Conservation (phyloP, 371 early-diverging fungal species). For the Mortierella sp. region DNA sequence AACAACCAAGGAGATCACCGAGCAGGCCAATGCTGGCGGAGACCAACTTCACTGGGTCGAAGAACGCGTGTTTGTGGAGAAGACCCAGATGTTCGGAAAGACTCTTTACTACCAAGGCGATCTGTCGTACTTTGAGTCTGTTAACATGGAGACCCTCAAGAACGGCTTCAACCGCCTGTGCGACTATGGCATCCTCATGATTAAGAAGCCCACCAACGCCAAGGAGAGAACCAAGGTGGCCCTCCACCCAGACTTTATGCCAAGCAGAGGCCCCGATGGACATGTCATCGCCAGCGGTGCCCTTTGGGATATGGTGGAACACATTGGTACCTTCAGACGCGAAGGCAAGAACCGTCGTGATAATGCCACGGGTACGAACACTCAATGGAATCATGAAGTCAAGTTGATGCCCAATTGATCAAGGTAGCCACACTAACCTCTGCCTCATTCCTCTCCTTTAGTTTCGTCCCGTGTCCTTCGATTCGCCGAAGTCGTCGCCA, state of each 20-base stretch:
- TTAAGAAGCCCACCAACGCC: conserved; percentile 45
- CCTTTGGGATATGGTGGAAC: conserved; percentile 87
- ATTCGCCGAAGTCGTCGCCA: conserved; percentile 61
- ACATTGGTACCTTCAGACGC: conserved; percentile 85
- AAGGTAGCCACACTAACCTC: background rate
- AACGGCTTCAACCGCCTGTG: conserved; percentile 80
- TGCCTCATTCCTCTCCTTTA: conserved; percentile 3
- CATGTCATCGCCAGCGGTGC: conserved; percentile 69
- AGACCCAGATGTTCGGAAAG: conserved; percentile 84
- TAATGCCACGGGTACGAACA: conserved; percentile 78
- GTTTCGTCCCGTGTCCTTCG: conserved; percentile 63
- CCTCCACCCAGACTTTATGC: conserved; percentile 68
- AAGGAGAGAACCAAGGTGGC: conserved; percentile 64
- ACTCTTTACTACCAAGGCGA: conserved; percentile 89
- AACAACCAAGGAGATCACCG: conserved; percentile 26
- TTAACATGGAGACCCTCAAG: conserved; percentile 88
- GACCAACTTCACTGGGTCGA: conserved; percentile 72
- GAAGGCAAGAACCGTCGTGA: conserved; percentile 93
- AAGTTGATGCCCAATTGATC: background rate
- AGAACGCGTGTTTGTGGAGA: conserved; percentile 74
- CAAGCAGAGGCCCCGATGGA: conserved; percentile 66
- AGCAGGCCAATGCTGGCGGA: conserved; percentile 34
- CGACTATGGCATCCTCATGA: conserved; percentile 78
- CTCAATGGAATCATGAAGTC: background rate
- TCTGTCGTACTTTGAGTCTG: conserved; percentile 85